phyloP scores from a whole-genome alignment of 2,329 filamentous ascomycete species.

The Trichoderma sp. region DNA sequence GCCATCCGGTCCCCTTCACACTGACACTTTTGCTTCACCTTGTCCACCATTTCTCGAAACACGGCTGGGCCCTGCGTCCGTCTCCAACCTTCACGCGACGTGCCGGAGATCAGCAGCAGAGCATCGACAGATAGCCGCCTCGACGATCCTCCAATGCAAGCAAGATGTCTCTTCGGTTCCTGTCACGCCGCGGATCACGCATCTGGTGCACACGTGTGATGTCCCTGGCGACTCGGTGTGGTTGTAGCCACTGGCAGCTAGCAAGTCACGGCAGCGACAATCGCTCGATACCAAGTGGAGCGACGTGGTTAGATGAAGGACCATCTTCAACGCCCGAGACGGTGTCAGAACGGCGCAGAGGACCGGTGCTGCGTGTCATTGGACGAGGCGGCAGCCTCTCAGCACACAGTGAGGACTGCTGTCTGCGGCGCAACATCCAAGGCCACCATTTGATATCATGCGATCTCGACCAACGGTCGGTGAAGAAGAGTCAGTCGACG shows the following conservation, averaged over 20 bases:
- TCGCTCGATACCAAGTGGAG: slow-evolving; percentile 17
- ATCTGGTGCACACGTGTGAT: slow-evolving; percentile 17
- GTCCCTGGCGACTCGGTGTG: background rate
- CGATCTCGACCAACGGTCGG: slow-evolving; percentile 6
- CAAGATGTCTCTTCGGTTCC: background rate
- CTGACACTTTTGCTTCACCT: background rate
- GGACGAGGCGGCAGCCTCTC: slow-evolving; percentile 14
- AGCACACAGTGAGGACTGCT: slow-evolving; percentile 11
- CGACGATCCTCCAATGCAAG: slow-evolving; percentile 24
- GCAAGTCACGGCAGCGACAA: background rate
- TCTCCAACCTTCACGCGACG: background rate
- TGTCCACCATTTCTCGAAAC: slow-evolving; percentile 11
- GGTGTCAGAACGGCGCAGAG: slow-evolving; percentile 20
- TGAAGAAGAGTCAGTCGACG: slow-evolving; percentile 7
- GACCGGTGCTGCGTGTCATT: slow-evolving; percentile 12
- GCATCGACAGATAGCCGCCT: slow-evolving; percentile 15
- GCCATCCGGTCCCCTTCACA: slow-evolving; percentile 6
- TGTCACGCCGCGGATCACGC: slow-evolving; percentile 11
- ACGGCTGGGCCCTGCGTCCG: background rate
- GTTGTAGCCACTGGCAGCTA: slow-evolving; percentile 1
- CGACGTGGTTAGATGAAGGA: slow-evolving; percentile 22
- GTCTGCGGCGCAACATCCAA: slow-evolving; percentile 9
- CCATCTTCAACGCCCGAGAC: slow-evolving; percentile 18
- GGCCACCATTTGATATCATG: slow-evolving; percentile 22
- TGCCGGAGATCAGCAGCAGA: slow-evolving; percentile 25